Evolutionary conservation across 495 filamentous ascomycete species (phyloP).

Genomic region (Achaetomiella virescens): DNA sequence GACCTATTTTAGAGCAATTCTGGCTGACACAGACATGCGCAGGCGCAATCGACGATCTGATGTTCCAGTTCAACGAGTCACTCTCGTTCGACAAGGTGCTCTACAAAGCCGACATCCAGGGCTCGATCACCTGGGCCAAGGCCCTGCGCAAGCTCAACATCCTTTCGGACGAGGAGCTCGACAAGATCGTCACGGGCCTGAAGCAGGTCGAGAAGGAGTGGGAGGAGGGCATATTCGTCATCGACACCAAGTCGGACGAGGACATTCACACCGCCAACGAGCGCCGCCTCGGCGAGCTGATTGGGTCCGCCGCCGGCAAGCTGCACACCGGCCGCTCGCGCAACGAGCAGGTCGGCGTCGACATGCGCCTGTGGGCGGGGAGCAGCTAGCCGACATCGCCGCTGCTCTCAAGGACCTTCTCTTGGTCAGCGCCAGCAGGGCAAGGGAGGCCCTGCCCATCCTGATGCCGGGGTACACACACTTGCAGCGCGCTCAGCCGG

Average conservation of each 20-base stretch:
- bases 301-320: constrained; percentile 83
- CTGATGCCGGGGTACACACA: constrained; percentile 79
- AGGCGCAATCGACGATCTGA: constrained; percentile 81
- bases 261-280: constrained; percentile 92
- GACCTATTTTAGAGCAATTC: not conserved
- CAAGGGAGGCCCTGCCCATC: constrained; percentile 63
- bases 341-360: constrained; percentile 91
- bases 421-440: constrained; percentile 62
- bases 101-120: constrained; percentile 73
- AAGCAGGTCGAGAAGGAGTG: constrained; percentile 70
- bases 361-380: constrained; percentile 91
- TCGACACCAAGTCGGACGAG: constrained; percentile 59
- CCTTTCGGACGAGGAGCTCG: constrained; percentile 68
- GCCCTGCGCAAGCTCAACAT: constrained; percentile 74
- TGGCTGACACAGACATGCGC: constrained; percentile 9
- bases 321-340: constrained; percentile 87
- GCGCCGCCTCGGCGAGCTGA: constrained; percentile 80
- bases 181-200: constrained; percentile 69
- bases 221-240: constrained; percentile 52
- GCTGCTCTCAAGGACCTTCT: constrained; percentile 62
- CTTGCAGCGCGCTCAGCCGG: constrained; percentile 83
- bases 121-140: constrained; percentile 81
- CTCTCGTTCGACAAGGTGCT: constrained; percentile 77
- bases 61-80: constrained; percentile 85
- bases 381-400: constrained; percentile 69